phyloP scores from a whole-genome alignment of 331 rosid species.

The Spiraea crenata region DNA sequence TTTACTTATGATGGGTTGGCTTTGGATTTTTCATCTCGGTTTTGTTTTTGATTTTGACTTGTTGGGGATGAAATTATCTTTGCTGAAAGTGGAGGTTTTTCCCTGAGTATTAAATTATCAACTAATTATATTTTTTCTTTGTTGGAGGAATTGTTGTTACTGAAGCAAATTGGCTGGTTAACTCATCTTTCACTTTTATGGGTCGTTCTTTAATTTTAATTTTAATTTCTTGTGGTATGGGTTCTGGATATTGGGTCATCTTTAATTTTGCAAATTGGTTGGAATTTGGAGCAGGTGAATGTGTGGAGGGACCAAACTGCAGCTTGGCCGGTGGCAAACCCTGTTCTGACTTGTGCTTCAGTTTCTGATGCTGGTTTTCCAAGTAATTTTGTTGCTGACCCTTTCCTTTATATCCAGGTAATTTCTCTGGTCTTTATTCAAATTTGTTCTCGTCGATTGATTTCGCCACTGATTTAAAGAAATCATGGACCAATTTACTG shows the following conservation, averaged over 20 bases:
- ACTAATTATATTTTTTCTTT: not conserved
- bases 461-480: not conserved
- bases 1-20: conserved; percentile 12
- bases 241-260: not conserved
- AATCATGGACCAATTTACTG: no score
- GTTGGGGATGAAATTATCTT: not conserved
- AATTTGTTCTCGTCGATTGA: not conserved
- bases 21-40: not conserved
- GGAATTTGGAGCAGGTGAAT: conserved; percentile 52
- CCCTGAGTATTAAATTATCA: not conserved
- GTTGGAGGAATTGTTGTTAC: not conserved
- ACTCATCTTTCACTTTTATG: not conserved
- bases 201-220: not conserved
- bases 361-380: conserved; percentile 87
- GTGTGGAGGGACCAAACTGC: conserved; percentile 61
- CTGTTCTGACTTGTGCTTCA: conserved; percentile 89
- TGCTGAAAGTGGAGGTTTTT: not conserved
- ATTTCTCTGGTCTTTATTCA: conserved; percentile 9
- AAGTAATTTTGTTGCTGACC: conserved; percentile 97
- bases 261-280: conserved; percentile 15
- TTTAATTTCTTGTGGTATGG: not conserved
- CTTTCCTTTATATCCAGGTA: conserved; percentile 87
- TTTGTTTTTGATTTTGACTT: conserved; percentile 11
- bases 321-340: conserved; percentile 99
- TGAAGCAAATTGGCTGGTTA: not conserved